phyloP scores from a whole-genome alignment of 2,329 filamentous ascomycete species.

The Didymella arachidicola region DNA sequence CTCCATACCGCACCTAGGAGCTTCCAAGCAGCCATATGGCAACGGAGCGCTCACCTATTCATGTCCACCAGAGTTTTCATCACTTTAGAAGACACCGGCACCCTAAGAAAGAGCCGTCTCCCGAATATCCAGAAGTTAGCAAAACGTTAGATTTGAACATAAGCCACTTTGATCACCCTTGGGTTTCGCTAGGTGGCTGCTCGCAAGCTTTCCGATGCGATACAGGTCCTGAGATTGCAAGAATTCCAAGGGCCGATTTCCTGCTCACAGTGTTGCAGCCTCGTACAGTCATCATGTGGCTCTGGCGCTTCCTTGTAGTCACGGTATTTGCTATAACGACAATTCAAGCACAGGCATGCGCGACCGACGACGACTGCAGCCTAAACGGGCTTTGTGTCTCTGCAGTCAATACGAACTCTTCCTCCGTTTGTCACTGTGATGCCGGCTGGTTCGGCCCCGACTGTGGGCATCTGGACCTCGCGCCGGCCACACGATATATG shows the following conservation, averaged over 20 bases:
- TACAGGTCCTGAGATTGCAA: background rate
- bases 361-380: slow-evolving; percentile 50
- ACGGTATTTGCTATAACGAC: background rate
- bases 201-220: too few species aligned
- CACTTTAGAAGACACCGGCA: too few species aligned
- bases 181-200: too few species aligned
- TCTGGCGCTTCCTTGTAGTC: background rate
- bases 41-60: too few species aligned
- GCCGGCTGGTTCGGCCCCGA: slow-evolving; percentile 56
- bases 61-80: too few species aligned
- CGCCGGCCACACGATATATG: slow-evolving; percentile 50
- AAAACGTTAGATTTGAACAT: too few species aligned
- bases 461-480: slow-evolving; percentile 57
- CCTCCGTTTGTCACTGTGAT: slow-evolving; percentile 42
- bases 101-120: too few species aligned
- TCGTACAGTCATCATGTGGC: background rate
- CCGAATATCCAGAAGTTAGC: too few species aligned
- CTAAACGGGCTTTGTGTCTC: slow-evolving; percentile 51
- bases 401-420: background rate
- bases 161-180: too few species aligned
- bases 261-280: background rate
- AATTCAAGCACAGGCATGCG: slow-evolving; percentile 23
- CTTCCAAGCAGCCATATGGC: too few species aligned
- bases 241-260: background rate
- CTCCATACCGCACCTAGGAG: background rate